Conservation (phyloP, 1,284 basidiomycete species). For the Ustilago loliicola region DNA sequence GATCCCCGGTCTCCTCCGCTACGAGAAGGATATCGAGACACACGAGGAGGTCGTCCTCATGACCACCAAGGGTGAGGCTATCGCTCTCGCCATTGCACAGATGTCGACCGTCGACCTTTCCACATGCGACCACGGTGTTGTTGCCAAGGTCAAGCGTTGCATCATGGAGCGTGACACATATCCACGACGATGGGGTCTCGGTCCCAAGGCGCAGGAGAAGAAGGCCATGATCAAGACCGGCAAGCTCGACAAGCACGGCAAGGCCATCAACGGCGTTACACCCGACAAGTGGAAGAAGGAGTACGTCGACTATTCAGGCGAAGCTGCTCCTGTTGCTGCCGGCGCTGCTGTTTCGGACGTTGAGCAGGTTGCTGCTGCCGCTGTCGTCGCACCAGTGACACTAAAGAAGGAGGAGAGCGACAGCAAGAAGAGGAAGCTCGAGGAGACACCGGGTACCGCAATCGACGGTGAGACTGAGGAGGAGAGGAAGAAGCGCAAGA, state of each 20-base stretch:
- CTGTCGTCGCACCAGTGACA: constrained; percentile 41
- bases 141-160: constrained; percentile 98
- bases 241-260: constrained; percentile 95
- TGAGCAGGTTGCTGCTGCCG: constrained; percentile 37
- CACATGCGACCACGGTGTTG: constrained; percentile 98
- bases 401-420: constrained; percentile 55
- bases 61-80: constrained; percentile 99
- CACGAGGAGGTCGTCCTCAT: constrained; percentile 98
- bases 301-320: constrained; percentile 88
- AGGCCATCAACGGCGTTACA: constrained; percentile 89
- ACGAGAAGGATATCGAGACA: constrained; percentile 94
- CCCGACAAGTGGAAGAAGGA: constrained; percentile 90
- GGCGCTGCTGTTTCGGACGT: constrained; percentile 51
- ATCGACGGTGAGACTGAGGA: constrained; percentile 65
- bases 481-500: constrained; percentile 69
- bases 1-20: constrained; percentile 97
- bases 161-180: constrained; percentile 99
- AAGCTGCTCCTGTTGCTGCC: constrained; percentile 66
- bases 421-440: constrained; percentile 72
- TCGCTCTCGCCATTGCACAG: constrained; percentile 82
- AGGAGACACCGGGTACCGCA: constrained; percentile 54
- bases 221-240: constrained; percentile 86
- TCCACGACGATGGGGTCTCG: constrained; percentile 97
- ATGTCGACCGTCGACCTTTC: constrained; percentile 99
- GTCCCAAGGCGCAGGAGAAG: constrained; percentile 95